phyloP scores from a whole-genome alignment of 2,329 filamentous ascomycete genomes.

The Coniosporium tulheliwenetii region DNA sequence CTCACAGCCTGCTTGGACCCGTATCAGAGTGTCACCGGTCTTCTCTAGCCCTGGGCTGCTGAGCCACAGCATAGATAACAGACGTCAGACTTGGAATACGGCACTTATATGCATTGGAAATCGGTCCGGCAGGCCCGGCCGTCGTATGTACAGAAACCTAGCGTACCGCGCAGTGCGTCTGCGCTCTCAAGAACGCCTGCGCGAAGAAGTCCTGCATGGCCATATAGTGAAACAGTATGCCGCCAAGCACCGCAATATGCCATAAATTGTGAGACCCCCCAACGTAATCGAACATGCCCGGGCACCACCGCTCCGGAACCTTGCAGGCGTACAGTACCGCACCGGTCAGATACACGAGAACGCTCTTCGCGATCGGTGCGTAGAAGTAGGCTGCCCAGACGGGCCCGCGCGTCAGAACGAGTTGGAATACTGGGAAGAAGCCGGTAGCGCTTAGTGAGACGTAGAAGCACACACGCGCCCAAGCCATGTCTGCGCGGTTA shows the following conservation, averaged over 20 bases:
- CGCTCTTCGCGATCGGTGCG: conserved; percentile 67
- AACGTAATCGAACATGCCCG: conserved; percentile 87
- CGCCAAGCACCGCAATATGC: conserved; percentile 87
- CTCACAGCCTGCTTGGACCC: no score
- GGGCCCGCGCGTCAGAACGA: conserved; percentile 61
- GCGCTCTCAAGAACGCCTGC: conserved; percentile 23
- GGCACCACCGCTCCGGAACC: conserved; percentile 82
- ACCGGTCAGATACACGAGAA: conserved; percentile 72
- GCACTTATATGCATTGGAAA: no score
- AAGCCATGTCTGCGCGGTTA: conserved; percentile 84
- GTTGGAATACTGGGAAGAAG: conserved; percentile 75
- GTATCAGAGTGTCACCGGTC: no score
- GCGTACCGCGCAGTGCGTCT: background rate
- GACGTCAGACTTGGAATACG: no score
- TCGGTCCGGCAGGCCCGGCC: no score
- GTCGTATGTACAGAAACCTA: no score
- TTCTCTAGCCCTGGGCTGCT: no score
- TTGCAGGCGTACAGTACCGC: conserved; percentile 83
- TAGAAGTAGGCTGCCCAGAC: conserved; percentile 83
- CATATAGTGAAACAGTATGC: conserved; percentile 91
- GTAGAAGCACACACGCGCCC: conserved; percentile 84
- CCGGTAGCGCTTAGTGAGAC: conserved; percentile 75
- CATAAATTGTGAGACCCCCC: conserved; percentile 95
- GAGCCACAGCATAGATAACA: no score
- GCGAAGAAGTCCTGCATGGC: conserved; percentile 95